A percentile compares a stretch with the other conserved stretches of the same genome.
phyloP scores from a whole-genome alignment of 2,329 filamentous ascomycete species.

The Sarocladiaceae sp. region DNA sequence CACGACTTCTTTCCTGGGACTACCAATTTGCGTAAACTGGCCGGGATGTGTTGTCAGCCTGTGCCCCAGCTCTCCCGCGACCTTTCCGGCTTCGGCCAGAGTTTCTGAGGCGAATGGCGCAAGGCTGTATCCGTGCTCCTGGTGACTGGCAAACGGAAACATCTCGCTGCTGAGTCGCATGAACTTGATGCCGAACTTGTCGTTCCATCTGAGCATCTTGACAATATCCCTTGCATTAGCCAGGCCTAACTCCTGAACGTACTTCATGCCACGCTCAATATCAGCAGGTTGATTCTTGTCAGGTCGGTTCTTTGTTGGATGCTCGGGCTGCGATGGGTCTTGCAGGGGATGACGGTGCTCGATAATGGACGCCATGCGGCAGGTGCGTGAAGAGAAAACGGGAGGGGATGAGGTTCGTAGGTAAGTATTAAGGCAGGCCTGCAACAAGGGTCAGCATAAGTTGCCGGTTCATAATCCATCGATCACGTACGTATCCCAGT shows the following conservation, averaged over 20 bases:
- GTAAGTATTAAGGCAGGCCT: conserved; percentile 91
- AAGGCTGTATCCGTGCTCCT: conserved; percentile 78
- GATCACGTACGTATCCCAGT: conserved; percentile 68
- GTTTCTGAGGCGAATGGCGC: conserved; percentile 75
- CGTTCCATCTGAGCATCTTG: conserved; percentile 89
- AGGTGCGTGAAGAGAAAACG: conserved; percentile 86
- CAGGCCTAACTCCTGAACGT: conserved; percentile 70
- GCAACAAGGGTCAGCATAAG: conserved; percentile 3
- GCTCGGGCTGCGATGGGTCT: conserved; percentile 69
- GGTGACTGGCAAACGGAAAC: conserved; percentile 92
- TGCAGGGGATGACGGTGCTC: conserved; percentile 79
- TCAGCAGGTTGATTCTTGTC: conserved; percentile 66
- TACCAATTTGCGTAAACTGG: conserved; percentile 87
- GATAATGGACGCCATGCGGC: conserved; percentile 81
- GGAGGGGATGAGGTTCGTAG: conserved; percentile 73
- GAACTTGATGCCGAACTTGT: conserved; percentile 86
- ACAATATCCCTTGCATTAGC: conserved; percentile 76
- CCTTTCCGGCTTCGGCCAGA: conserved; percentile 67
- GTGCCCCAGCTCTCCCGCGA: conserved; percentile 74
- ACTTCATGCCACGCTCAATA: conserved; percentile 59
- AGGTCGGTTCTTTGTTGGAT: conserved; percentile 78
- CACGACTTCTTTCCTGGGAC: conserved; percentile 71
- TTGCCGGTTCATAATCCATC: conserved; percentile 9
- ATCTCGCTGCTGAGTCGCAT: conserved; percentile 90
- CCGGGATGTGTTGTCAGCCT: conserved; percentile 86